Evolutionary conservation across 352 stramenopile species (phyloP).

Genomic region (Globisporangium viniferum): DNA sequence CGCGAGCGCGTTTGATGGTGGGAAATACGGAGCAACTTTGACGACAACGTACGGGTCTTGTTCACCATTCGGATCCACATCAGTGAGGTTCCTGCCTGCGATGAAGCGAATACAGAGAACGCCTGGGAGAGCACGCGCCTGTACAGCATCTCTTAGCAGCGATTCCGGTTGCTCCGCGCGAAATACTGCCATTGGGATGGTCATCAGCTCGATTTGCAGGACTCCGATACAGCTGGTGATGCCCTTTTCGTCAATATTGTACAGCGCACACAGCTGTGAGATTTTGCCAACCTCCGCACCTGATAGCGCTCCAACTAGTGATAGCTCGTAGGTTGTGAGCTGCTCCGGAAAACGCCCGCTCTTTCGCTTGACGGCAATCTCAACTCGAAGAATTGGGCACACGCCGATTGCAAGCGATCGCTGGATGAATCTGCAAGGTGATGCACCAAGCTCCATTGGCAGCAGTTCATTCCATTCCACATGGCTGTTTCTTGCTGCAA

Average conservation of each 20-base stretch:
- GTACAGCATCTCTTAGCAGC: neutral
- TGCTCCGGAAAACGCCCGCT: conserved; percentile 27
- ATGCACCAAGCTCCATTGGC: conserved; percentile 18
- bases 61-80: conserved; percentile 47
- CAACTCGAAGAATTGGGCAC: conserved; percentile 34
- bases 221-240: conserved; percentile 4
- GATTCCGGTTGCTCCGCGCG: neutral
- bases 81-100: conserved; percentile 37
- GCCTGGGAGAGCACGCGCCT: conserved; percentile 15
- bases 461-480: conserved; percentile 24
- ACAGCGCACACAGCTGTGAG: conserved; percentile 22
- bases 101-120: conserved; percentile 42
- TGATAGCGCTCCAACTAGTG: conserved; percentile 19
- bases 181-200: neutral
- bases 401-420: conserved; percentile 23
- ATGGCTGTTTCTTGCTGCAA: neutral
- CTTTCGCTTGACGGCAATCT: conserved; percentile 27
- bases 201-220: conserved; percentile 18
- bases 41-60: conserved; percentile 48
- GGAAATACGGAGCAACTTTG: conserved; percentile 21
- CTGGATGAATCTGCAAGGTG: conserved; percentile 10
- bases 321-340: conserved; percentile 21
- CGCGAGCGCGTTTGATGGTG: neutral
- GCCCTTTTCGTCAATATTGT: neutral
- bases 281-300: conserved; percentile 3